Percentiles rank a stretch among this genome's conserved stretches.
phyloP scores from a whole-genome alignment of 805 yeast genomes.

The Candida arabinofermentans region DNA sequence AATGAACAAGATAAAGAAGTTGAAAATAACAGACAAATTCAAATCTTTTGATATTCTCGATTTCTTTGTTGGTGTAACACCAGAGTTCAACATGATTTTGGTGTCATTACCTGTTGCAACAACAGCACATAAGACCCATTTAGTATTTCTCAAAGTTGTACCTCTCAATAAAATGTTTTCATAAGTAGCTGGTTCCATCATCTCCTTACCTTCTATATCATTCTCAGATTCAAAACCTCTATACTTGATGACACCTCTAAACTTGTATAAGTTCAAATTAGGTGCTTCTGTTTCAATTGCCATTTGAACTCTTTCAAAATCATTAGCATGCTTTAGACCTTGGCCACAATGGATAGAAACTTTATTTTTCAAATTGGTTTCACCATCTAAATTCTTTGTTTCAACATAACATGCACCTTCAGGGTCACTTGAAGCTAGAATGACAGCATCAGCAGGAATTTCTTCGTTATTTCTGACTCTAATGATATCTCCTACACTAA shows the following conservation, averaged over 20 bases:
- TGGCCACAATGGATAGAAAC: constrained; percentile 51
- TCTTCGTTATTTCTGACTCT: constrained; percentile 72
- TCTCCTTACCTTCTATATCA: constrained; percentile 26
- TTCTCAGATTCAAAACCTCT: constrained; percentile 33
- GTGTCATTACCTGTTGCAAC: constrained; percentile 76
- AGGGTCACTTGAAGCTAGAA: constrained; percentile 61
- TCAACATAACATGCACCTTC: constrained; percentile 69
- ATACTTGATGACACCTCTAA: constrained; percentile 63
- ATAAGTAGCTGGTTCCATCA: constrained; percentile 54
- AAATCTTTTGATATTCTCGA: constrained; percentile 63
- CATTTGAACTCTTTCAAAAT: constrained; percentile 54
- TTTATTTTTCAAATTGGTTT: constrained; percentile 65
- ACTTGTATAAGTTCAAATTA: constrained; percentile 57
- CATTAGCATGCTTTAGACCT: constrained; percentile 50
- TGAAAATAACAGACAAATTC: constrained; percentile 61
- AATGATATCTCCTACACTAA: constrained; percentile 69
- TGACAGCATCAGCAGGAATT: constrained; percentile 69
- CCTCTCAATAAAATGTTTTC: constrained; percentile 71
- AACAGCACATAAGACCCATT: constrained; percentile 71
- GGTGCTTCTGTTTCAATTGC: constrained; percentile 72
- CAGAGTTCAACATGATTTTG: constrained; percentile 74
- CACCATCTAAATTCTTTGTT: constrained; percentile 71
- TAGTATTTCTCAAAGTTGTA: constrained; percentile 66
- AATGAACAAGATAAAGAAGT: constrained; percentile 57
- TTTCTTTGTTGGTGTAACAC: constrained; percentile 70